These are phyloP conservation scores for Tylopilus felleus DNA, from an alignment of 768 basidiomycete genomes.

Conservation along the genomic window DNA sequence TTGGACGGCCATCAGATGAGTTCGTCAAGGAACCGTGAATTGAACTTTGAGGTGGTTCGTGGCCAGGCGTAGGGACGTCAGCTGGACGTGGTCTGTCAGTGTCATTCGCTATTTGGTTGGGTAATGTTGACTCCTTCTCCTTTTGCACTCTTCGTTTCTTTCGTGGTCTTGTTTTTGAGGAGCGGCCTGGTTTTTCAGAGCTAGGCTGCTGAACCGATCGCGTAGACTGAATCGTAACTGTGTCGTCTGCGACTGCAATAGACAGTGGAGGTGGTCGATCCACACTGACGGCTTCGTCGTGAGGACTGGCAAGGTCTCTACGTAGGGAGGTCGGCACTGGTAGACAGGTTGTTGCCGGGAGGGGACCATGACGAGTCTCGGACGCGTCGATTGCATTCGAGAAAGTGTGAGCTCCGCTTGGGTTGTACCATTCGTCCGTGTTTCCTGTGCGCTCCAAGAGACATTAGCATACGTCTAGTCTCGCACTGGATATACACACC, in stretches of 20 bases:
- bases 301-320: background rate
- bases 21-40: background rate
- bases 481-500: conserved; percentile 25
- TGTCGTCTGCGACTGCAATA: background rate
- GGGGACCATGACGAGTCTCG: background rate
- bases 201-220: background rate
- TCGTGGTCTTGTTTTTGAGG: conserved; percentile 1
- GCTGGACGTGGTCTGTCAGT: background rate
- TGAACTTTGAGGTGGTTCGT: conserved; percentile 3
- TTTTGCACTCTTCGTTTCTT: conserved; percentile 16
- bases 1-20: background rate
- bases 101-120: background rate
- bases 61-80: background rate
- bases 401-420: conserved; percentile 11
- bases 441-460: conserved; percentile 6
- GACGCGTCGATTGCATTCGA: conserved; percentile 13
- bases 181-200: background rate
- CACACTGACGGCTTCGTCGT: background rate
- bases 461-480: background rate
- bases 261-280: background rate
- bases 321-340: background rate
- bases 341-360: background rate
- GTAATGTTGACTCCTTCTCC: background rate
- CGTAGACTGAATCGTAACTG: background rate
- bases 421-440: conserved; percentile 27